A percentile compares a stretch with the other conserved stretches of the same genome.
phyloP scores from a whole-genome alignment of 2,329 filamentous ascomycete species.

The Colletotrichum costaricense region DNA sequence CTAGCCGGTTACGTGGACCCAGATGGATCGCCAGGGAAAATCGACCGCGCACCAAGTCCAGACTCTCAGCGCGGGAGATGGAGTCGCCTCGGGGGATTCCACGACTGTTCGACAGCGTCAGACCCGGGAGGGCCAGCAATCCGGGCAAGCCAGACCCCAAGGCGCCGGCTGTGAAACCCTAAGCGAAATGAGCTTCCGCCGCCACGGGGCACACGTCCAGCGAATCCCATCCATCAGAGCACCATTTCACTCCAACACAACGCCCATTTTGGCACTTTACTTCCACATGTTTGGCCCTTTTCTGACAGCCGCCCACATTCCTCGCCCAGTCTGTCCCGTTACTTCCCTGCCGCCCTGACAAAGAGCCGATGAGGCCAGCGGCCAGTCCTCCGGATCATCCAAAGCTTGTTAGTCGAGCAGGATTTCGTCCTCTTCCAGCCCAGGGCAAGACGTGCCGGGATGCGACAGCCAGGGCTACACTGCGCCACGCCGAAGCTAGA shows the following conservation, averaged over 20 bases:
- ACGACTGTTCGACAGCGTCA: slow-evolving; percentile 21
- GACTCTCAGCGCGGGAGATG: slow-evolving; percentile 11
- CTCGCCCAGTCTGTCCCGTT: slow-evolving; percentile 1
- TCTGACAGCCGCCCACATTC: slow-evolving; percentile 30
- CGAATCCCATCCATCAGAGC: slow-evolving; percentile 21
- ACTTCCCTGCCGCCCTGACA: slow-evolving; percentile 3
- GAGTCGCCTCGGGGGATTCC: neutral
- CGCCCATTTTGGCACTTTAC: slow-evolving; percentile 19
- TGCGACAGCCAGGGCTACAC: slow-evolving; percentile 17
- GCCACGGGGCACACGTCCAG: slow-evolving; percentile 28
- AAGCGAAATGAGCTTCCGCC: slow-evolving; percentile 37
- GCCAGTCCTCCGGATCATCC: slow-evolving; percentile 26
- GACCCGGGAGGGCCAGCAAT: slow-evolving; percentile 16
- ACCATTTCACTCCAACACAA: slow-evolving; percentile 1
- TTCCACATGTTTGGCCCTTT: slow-evolving; percentile 1
- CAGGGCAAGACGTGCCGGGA: slow-evolving; percentile 9
- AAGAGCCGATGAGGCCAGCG: slow-evolving; percentile 15
- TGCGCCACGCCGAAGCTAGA: slow-evolving; percentile 32
- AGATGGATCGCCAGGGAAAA: slow-evolving; percentile 17
- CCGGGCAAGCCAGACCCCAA: slow-evolving; percentile 6
- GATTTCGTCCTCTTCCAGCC: neutral
- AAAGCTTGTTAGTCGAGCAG: slow-evolving; percentile 19
- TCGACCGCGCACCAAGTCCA: slow-evolving; percentile 20
- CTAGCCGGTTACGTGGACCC: slow-evolving; percentile 31
- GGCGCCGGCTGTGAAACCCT: slow-evolving; percentile 32